Evolutionary conservation across 176 grass and related monocot genomes (phyloP).

Genomic region (Oropetium thomaeum): DNA sequence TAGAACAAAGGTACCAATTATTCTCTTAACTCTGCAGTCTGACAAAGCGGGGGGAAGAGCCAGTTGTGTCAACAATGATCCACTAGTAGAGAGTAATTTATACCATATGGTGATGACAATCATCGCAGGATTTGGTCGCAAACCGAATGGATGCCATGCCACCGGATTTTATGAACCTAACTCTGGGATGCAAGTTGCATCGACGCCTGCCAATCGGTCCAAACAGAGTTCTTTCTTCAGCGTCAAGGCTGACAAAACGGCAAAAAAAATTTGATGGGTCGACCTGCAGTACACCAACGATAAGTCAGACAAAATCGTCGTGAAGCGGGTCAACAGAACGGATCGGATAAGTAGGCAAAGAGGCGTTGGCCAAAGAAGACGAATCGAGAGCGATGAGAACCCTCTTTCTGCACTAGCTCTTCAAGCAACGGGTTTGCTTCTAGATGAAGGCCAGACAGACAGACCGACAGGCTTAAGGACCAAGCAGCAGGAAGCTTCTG

Average conservation of each 20-base stretch:
- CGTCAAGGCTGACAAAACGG: not conserved
- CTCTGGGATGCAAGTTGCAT: not conserved
- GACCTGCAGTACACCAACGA: not conserved
- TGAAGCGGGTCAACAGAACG: not conserved
- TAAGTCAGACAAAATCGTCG: slow-evolving; percentile 8
- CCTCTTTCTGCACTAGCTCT: not conserved
- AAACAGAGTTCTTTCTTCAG: not conserved
- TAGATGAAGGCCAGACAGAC: slow-evolving; percentile 20
- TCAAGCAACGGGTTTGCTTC: slow-evolving; percentile 30
- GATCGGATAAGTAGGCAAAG: slow-evolving; percentile 22
- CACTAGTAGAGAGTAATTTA: not conserved
- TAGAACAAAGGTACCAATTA: not conserved
- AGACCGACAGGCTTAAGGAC: slow-evolving; percentile 12
- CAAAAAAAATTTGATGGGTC: not conserved
- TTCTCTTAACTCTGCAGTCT: not conserved
- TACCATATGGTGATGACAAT: not conserved
- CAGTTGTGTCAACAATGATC: not conserved
- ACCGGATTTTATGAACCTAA: no score
- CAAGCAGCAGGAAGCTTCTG: slow-evolving; percentile 27
- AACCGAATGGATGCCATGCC: no score
- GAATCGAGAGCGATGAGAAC: no score
- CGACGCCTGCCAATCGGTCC: not conserved
- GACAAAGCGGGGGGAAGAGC: not conserved
- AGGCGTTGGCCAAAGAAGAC: not conserved
- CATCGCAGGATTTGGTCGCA: not conserved